Base-by-base conservation (phyloP, 2,329 filamentous ascomycete genomes). In the Monilinia fructicola region DNA sequence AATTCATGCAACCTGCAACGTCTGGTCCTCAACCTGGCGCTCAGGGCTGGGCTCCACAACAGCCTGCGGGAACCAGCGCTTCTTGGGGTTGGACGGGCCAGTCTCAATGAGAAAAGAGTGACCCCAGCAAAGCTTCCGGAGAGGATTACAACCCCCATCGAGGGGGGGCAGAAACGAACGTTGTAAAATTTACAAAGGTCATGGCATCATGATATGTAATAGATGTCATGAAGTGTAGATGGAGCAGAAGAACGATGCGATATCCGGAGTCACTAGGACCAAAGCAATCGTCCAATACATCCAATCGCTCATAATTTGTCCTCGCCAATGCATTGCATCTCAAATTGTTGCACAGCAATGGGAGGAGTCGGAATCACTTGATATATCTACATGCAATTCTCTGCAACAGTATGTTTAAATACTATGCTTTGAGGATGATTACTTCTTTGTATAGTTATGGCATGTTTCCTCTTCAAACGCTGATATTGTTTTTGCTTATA, bases 1-100 rank as follows among this genome's bases (percentile, higher is more conserved):
- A 88, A 74, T 90, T 89, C 79, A 84, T 92, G 85, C 87, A 89
- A 73, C 82, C 87, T 78, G 78, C 83, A 72, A 77, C 87, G 18
- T 72, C 73, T 40, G 74, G 71, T 21, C 69, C 74, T 66, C 75
- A 76, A 64, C 67, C 73, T 62, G 72, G 72, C 9, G 63, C 66
- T 59, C 74, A 75, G 59, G 73, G 71, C n/a, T 77, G 76, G 76
- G 70, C 75, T 54, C 71, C 71, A 40, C 75, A 76, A 58, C 75
- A 73, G 55, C 70, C 73, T 48, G 67, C 71, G 14, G 70, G 69
- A 54, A 67, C 72, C 42, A 70, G 72, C 38, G 67, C 66, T 14
- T 73, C 67, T 23, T 77, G 76, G 75, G 71, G 71, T 28, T 76
- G 74, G 73, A 54, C 69, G n/a, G 73, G 73, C 26, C 72, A 74